Base-by-base conservation (phyloP, 345 rosid species). In the Isatis tinctoria region DNA sequence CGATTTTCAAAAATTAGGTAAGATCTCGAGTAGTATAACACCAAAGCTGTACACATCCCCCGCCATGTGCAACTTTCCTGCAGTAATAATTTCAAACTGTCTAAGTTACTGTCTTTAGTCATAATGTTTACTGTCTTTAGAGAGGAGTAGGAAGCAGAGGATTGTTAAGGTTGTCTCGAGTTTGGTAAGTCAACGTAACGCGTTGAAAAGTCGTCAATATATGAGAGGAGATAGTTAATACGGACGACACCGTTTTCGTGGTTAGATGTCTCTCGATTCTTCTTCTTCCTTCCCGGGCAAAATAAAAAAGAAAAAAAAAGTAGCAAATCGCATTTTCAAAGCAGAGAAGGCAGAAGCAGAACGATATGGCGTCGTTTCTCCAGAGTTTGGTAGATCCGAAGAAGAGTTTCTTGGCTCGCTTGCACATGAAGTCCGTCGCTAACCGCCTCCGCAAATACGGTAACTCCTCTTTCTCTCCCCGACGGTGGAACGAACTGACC, bases 371-470 rank as follows among this genome's bases (percentile, higher is more conserved):
- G 71, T 83, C 90, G 69, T 67, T 86, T 64, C 60, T 85, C 65
- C 82, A 78, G 60, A 64, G 82, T 8, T 18, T 91, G 1, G 0
- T 86, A 4, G 86, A 91, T 85, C 98, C 97, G 17, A 87, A 62
- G 76, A 93, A 84, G 86, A 91, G 79, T 82, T 81, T 84, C 84
- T 10, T 91, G n/a, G 96, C 92, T 8, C 87, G 87, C 16, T 43
- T 71, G 74, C 97, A 94, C 83, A 87, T 82, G 97, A 89, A 91
- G 53, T 2, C 94, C 13, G 0, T 94, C 58, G 76, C 90, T 41
- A 75, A 60, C 11, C 96, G 97, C 78, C 98, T 93, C 39, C 84
- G 86, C 56, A 81, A 16, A 59, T 88, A 83, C 71, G 98, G 98
- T 91, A 51, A 43, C 5, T 16, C 8, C 2, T 3, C 33, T 22